phyloP scores from a whole-genome alignment of 331 rosid species.

The Saraca asoca region DNA sequence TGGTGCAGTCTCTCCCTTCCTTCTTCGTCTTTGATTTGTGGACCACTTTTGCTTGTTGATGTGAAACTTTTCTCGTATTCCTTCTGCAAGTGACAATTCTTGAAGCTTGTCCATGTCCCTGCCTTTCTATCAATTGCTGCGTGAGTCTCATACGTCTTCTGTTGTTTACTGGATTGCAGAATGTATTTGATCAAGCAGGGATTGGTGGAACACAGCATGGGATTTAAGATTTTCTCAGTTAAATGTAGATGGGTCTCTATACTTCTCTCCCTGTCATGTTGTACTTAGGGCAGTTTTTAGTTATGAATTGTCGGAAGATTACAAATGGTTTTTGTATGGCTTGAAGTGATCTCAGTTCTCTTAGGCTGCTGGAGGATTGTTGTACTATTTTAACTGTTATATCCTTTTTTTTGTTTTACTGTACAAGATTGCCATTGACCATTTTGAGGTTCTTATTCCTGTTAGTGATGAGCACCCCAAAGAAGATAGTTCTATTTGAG shows the following conservation, averaged over 20 bases:
- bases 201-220: constrained; percentile 39
- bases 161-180: constrained; percentile 32
- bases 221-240: background rate
- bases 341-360: constrained; percentile 43
- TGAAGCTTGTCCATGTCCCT: background rate
- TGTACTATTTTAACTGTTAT: constrained; percentile 31
- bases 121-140: constrained; percentile 12
- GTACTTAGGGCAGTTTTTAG: constrained; percentile 41
- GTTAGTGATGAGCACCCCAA: constrained; percentile 11
- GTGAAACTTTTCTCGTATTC: background rate
- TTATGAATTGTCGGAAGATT: constrained; percentile 42
- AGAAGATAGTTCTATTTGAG: background rate
- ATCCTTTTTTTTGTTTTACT: constrained; percentile 35
- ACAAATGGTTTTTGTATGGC: constrained; percentile 43
- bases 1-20: background rate
- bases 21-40: background rate
- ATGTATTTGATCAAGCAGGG: constrained; percentile 37
- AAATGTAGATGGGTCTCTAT: constrained; percentile 40
- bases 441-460: constrained; percentile 33
- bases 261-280: constrained; percentile 39
- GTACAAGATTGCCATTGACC: constrained; percentile 35
- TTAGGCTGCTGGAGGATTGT: constrained; percentile 37
- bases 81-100: background rate
- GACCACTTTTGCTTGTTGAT: background rate
- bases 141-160: background rate